Evolutionary conservation across 225 moss, liverwort and hornwort genomes (phyloP), one percentile per base, ranked within the genome.

Genomic region (Rhytidiadelphus loreus): DNA sequence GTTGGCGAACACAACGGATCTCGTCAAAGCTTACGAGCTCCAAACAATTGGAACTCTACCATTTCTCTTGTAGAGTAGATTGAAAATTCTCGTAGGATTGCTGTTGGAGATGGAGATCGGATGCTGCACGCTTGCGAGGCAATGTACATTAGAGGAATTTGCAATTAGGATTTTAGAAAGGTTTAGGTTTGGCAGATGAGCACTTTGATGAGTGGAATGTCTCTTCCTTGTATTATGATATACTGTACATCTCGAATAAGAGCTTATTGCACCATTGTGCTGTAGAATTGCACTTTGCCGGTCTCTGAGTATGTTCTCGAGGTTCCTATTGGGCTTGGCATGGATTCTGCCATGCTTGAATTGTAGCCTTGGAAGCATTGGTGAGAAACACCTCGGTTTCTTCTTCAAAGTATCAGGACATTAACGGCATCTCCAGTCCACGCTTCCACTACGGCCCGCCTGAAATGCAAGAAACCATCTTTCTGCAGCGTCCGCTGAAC

Each of bases 11-110:
- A 88, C 33, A 16, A 56, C 90, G 23, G 62, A 87, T 30, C 77
- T 86, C 60, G 86, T 92, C 25, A 91, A 91, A 86, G 86, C 89
- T 65, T 91, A 87, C 56, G 94, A 95, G 87, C 81, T 87, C 24
- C 88, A 56, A 84, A 89, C 88, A 19, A 44, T 93, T 41, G 94
- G 94, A 83, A 12, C 46, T 48, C 91, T 57, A 6, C 92, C 91
- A 17, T 88, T 90, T 24, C 86, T 93, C 73, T 86, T 94, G 88
- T 94, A 94, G 85, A 32, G 19, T 72, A 29, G 17, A 41, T 16
- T 68, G 55, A 12, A 12, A 56, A 44, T 41, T 44, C 61, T 33
- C 24, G 32, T 52, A 44, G 33, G 25, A 62, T 70, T 55, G 84
- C 57, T 41, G 72, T 46, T 72, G 65, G 13, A 82, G 68, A 60